phyloP scores from a whole-genome alignment of 2,329 filamentous ascomycete genomes.

The Neonectria ditissima region DNA sequence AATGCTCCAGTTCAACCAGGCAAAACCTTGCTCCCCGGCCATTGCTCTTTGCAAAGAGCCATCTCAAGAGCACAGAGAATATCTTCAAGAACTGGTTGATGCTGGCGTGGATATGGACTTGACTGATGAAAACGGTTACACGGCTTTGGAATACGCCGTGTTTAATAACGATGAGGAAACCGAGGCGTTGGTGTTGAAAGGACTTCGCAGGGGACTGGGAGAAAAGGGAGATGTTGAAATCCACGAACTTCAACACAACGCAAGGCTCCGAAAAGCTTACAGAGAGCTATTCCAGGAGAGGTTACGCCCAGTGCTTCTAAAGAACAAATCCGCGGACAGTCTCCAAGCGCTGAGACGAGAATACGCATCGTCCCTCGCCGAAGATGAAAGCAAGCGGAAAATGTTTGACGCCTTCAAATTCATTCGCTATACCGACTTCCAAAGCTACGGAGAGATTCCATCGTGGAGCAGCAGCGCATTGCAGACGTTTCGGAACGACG shows the following conservation, averaged over 20 bases:
- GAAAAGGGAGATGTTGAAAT: constrained; percentile 15
- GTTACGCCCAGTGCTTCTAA: constrained; percentile 49
- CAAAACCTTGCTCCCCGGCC: constrained; percentile 46
- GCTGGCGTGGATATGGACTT: constrained; percentile 48
- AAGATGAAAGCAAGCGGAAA: constrained; percentile 37
- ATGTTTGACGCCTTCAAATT: constrained; percentile 47
- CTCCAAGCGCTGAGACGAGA: constrained; percentile 36
- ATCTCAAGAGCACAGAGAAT: constrained; percentile 50
- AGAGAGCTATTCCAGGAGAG: constrained; percentile 52
- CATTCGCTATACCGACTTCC: constrained; percentile 47
- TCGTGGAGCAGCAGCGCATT: constrained; percentile 39
- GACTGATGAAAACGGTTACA: constrained; percentile 51
- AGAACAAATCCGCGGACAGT: constrained; percentile 21
- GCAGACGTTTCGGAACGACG: constrained; percentile 16
- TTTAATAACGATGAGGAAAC: constrained; percentile 46
- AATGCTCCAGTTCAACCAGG: constrained; percentile 45
- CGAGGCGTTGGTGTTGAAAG: constrained; percentile 44
- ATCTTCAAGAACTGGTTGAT: constrained; percentile 49
- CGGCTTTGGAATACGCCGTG: constrained; percentile 53
- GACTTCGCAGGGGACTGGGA: constrained; percentile 28
- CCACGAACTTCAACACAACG: constrained; percentile 32
- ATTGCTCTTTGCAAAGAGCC: constrained; percentile 55
- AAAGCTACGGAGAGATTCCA: constrained; percentile 40
- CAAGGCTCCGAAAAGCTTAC: constrained; percentile 50
- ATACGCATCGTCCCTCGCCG: constrained; percentile 39